Evolutionary conservation across 2,329 filamentous ascomycete species (phyloP).

Genomic region (Beauveria brongniartii): DNA sequence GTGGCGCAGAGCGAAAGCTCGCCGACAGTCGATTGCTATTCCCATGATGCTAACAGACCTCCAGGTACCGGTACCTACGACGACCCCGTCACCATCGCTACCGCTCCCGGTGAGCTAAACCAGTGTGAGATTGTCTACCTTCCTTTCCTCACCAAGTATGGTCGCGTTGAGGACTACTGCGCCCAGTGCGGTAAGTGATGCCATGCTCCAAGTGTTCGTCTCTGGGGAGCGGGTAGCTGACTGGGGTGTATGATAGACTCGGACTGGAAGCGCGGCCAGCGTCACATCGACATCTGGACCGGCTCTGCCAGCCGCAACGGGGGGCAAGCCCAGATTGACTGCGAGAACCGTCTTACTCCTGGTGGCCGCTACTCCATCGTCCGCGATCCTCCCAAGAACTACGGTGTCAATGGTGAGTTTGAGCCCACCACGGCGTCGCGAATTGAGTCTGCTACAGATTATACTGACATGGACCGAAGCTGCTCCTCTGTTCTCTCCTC

Average conservation of each 20-base stretch:
- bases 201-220: background rate
- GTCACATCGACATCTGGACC: constrained; percentile 18
- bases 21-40: too few relatives aligned
- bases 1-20: background rate
- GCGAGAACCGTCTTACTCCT: constrained; percentile 15
- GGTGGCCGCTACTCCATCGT: constrained; percentile 16
- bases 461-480: constrained; percentile 4
- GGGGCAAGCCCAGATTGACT: constrained; percentile 17
- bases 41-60: background rate
- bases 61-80: constrained; percentile 15
- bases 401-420: constrained; percentile 15
- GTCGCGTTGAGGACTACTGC: constrained; percentile 15
- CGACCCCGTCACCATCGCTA: constrained; percentile 17
- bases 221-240: background rate
- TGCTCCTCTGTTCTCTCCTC: constrained; percentile 15
- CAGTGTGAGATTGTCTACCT: constrained; percentile 17
- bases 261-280: constrained; percentile 14
- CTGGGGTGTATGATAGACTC: background rate
- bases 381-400: constrained; percentile 17
- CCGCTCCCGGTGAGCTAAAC: constrained; percentile 16
- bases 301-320: constrained; percentile 14
- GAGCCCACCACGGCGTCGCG: too few relatives aligned
- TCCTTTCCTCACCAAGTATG: constrained; percentile 17
- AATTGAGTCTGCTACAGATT: background rate
- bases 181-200: constrained; percentile 14